Conservation (phyloP, 2,329 filamentous ascomycete genomes). For the Colletotrichum agaves region DNA sequence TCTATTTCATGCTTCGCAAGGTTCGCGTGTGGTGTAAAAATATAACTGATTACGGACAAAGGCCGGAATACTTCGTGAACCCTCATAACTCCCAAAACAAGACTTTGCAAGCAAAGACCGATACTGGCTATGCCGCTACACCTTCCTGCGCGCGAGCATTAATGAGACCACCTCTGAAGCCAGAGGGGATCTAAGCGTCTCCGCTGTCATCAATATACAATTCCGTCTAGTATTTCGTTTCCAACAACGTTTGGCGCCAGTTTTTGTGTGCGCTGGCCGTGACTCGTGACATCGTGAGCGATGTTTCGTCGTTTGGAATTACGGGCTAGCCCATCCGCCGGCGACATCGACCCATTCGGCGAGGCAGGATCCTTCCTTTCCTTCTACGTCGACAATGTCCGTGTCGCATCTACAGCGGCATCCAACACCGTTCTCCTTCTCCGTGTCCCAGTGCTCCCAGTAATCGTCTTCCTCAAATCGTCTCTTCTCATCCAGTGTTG, state of each 20-base stretch:
- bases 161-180: constrained; percentile 28
- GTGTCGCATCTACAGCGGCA: constrained; percentile 97
- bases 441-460: constrained; percentile 88
- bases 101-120: constrained; percentile 23
- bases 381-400: constrained; percentile 96
- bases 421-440: constrained; percentile 95
- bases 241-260: constrained; percentile 24
- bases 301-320: constrained; percentile 29
- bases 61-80: constrained; percentile 30
- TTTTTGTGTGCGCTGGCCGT: constrained; percentile 17
- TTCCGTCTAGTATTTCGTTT: constrained; percentile 22
- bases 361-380: constrained; percentile 94
- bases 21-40: constrained; percentile 25
- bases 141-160: constrained; percentile 22
- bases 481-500: constrained; percentile 83
- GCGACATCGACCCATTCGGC: constrained; percentile 98
- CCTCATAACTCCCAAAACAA: constrained; percentile 33
- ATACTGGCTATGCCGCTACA: constrained; percentile 34
- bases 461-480: constrained; percentile 94
- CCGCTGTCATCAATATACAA: constrained; percentile 36
- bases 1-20: constrained; percentile 37
- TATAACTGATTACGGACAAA: constrained; percentile 36
- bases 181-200: constrained; percentile 6
- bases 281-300: constrained; percentile 32
- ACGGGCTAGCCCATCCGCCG: constrained; percentile 82